Evolutionary conservation across 176 grass and related monocot genomes (phyloP), one percentile per base, ranked within the genome.

Genomic region (Paspalum notatum): DNA sequence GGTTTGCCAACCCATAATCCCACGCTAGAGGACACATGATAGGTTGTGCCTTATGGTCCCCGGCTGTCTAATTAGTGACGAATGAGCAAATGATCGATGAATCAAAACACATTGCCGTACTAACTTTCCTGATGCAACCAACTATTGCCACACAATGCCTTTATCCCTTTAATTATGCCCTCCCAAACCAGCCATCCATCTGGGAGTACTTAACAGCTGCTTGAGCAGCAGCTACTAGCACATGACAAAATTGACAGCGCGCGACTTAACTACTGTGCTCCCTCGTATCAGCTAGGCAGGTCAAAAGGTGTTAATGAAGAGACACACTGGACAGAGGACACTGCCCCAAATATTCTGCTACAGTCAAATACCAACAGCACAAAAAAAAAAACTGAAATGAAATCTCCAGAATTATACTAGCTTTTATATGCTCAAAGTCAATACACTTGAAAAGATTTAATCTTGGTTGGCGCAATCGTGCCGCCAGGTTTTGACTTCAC

Each of bases 261-360:
- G n/a, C n/a, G 32, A 32, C 32, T n/a, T n/a, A n/a, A n/a, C n/a
- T n/a, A n/a, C n/a, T n/a, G n/a, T n/a, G n/a, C n/a, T 59, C 25
- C 18, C 18, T 68, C 20, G 5, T 47, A 26, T 74, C 43, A 21
- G 68, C 9, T 40, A n/a, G 32, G 58, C 32, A 61, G 58, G 71
- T 66, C 71, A 75, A 67, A 70, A 47, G 32, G 71, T 46, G 32
- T 57, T 85, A 80, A 80, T 66, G 40, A 66, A 68, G 84, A 80
- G 68, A 55, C 66, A 64, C 6, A 14, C 15, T 2, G 32, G 32
- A 3, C 32, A 32, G 32, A 57, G 9, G 48, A 80, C 84, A 65
- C 76, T 66, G 49, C 25, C 76, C 84, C 12, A 80, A 85, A 71
- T 17, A 79, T 85, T 51, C 74, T 53, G 38, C 17, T 10, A 12